These are phyloP conservation scores for Penicillium simplicissimum DNA, from an alignment of 495 filamentous ascomycete genomes.

Conservation along the genomic window DNA sequence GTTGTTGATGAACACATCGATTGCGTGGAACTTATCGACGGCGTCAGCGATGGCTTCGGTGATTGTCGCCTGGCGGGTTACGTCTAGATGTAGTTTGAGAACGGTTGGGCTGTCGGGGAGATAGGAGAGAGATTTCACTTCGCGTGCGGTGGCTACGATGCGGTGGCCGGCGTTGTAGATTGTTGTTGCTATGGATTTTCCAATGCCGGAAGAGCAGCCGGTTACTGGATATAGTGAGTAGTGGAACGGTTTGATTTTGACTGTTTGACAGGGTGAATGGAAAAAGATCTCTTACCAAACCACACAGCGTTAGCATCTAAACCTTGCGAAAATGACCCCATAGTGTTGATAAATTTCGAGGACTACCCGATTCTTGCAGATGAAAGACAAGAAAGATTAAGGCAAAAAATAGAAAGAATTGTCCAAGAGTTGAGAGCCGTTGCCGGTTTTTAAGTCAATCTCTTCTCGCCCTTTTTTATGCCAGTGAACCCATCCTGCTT, in stretches of 20 bases:
- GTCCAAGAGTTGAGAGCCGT: neutral
- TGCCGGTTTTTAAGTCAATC: neutral
- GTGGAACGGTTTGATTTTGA: neutral
- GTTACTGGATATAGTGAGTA: conserved; percentile 19
- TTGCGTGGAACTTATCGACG: conserved; percentile 40
- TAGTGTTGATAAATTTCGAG: neutral
- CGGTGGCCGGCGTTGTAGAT: conserved; percentile 41
- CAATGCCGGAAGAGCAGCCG: conserved; percentile 38
- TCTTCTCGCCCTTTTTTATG: neutral
- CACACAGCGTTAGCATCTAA: conserved; percentile 6
- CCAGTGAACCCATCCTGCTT: neutral
- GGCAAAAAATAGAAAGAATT: neutral
- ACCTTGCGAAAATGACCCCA: neutral
- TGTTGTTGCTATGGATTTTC: conserved; percentile 42
- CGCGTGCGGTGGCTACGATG: conserved; percentile 51
- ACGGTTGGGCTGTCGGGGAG: conserved; percentile 36
- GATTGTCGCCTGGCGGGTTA: conserved; percentile 41
- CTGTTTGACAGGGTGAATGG: neutral
- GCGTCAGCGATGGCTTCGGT: conserved; percentile 38
- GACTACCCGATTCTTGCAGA: neutral
- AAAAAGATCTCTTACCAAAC: conserved; percentile 12
- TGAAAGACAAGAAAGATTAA: neutral
- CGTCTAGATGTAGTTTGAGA: conserved; percentile 50
- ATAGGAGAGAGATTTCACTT: conserved; percentile 26
- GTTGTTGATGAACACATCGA: conserved; percentile 61